Base-by-base conservation (phyloP, 2,329 filamentous ascomycete genomes). In the Fusarium nygamai region DNA sequence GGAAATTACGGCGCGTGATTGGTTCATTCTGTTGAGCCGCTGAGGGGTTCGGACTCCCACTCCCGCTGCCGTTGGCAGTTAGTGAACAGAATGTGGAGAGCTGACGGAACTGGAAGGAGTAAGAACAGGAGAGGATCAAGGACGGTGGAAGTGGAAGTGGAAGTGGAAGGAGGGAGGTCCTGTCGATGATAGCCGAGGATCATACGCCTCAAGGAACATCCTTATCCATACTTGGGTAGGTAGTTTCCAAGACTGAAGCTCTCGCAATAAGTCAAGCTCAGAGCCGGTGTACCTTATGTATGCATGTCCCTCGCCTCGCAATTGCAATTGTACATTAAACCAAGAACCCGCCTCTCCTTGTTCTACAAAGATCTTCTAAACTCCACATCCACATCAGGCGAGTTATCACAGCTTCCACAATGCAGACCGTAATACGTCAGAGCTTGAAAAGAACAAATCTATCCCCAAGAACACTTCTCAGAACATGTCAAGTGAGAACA, bases 101-200 rank as follows among this genome's bases (percentile, higher is more conserved):
- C 29, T 67, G 53, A 61, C 47, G 66, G n/a, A 70, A 59, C 41
- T 67, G 53, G 66, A 64, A 70, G 66, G 70, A 53, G 59, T 44
- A 48, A 60, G 22, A 36, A 39, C 27, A 64, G 46, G 62, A 67
- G 62, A 51, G 38, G 53, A 57, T 47, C 41, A 46, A 70, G 24
- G 56, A 61, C 50, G 57, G 27, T 57, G 20, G 46, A 34, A 9
- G 33, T 47, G 33, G 46, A 36, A 10, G 31, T 47, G 33, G 34
- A 41, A 14, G 43, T 58, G 33, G 46, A 36, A 36, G 33, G 63
- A 56, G 33, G 43, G 57, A 59, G 64, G 43, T 64, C 46, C 36
- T 56, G 57, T 72, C 66, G 74, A 72, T 69, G 66, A 71, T 78
- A 76, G 46, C 76, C 76, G 76, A 78, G 74, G 76, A 57, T 68